Percentiles rank a stretch among this genome's conserved stretches.
Evolutionary conservation across 257 asterid species (phyloP).

Genomic region (Solanum dulcamara): DNA sequence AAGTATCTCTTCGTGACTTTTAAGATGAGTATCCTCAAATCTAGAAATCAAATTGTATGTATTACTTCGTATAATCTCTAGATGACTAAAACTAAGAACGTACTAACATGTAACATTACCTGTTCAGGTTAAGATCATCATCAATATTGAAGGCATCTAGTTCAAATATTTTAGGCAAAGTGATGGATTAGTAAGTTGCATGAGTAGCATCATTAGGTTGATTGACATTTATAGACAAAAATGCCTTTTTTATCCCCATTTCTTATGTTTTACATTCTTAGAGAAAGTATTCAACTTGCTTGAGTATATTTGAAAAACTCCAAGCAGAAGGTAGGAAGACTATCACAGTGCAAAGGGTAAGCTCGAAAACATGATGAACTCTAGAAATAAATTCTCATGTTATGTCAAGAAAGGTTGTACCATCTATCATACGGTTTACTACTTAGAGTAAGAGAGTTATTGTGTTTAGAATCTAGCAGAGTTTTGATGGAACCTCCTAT

Average conservation of each 20-base stretch:
- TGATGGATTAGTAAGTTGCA: conserved; percentile 47
- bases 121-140: conserved; percentile 13
- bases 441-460: no score
- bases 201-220: conserved; percentile 54
- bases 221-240: conserved; percentile 28
- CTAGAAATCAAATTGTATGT: conserved; percentile 16
- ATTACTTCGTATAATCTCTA: background rate
- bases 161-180: conserved; percentile 48
- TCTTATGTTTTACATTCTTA: conserved; percentile 45
- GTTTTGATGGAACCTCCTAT: no score
- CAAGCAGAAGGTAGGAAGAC: conserved; percentile 81
- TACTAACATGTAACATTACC: conserved; percentile 12
- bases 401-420: no score
- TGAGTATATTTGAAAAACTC: conserved; percentile 75
- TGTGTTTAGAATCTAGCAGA: no score
- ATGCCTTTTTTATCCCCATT: conserved; percentile 34
- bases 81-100: background rate
- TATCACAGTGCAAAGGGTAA: conserved; percentile 77
- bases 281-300: conserved; percentile 63
- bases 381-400: conserved; percentile 32
- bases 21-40: conserved; percentile 44
- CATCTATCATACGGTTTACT: no score
- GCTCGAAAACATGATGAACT: conserved; percentile 51
- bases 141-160: conserved; percentile 51
- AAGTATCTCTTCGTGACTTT: conserved; percentile 43